Percentiles rank a stretch among this genome's conserved stretches.
These are phyloP conservation scores for Nevesoporus exiguus DNA, from an alignment of 768 basidiomycete species.

Conservation along the genomic window DNA sequence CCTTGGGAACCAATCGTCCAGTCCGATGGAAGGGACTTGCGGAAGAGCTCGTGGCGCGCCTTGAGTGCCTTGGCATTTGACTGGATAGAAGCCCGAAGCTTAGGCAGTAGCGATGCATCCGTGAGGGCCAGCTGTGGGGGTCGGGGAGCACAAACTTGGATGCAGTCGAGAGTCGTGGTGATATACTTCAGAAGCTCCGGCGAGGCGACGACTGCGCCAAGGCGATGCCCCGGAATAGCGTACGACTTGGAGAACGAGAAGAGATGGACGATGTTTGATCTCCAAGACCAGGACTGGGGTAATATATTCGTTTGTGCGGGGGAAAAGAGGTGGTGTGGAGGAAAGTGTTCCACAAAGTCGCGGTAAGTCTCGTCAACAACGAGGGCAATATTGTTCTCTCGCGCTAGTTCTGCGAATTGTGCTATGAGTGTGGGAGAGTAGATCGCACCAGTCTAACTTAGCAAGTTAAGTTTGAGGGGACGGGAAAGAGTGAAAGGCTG, in stretches of 20 bases:
- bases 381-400: constrained; percentile 52
- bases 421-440: constrained; percentile 57
- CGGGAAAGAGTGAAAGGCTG: constrained; percentile 5
- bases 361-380: constrained; percentile 89
- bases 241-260: constrained; percentile 83
- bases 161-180: constrained; percentile 66
- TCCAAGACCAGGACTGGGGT: constrained; percentile 44
- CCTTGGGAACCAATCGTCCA: constrained; percentile 68
- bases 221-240: constrained; percentile 77
- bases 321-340: constrained; percentile 59
- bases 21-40: constrained; percentile 38
- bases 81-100: constrained; percentile 51
- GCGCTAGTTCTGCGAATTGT: constrained; percentile 59
- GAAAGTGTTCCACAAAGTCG: constrained; percentile 58
- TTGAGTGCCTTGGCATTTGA: constrained; percentile 47
- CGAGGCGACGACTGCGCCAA: constrained; percentile 68
- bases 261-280: constrained; percentile 58
- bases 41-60: constrained; percentile 57
- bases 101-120: constrained; percentile 45
- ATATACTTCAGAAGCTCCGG: constrained; percentile 47
- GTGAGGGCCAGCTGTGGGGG: constrained; percentile 67
- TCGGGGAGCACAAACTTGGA: constrained; percentile 78
- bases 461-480: background rate
- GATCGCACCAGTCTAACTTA: constrained; percentile 59
- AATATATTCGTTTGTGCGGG: constrained; percentile 3